Evolutionary conservation across 1,284 basidiomycete genomes (phyloP).

Genomic region (Naganishia albida): DNA sequence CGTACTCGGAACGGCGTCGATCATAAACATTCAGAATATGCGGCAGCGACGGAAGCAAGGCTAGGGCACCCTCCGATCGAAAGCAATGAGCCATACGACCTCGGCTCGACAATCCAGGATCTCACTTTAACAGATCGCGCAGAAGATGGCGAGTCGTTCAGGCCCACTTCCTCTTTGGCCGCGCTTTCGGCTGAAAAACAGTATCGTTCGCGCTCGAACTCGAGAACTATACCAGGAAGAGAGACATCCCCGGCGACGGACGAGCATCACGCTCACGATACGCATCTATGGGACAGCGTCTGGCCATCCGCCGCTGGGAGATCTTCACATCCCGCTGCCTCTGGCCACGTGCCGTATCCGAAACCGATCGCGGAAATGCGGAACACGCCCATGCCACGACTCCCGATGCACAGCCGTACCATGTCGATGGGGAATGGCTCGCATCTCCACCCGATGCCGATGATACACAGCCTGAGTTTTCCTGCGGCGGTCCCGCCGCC

Average conservation of each 20-base stretch:
- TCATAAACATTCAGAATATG: too few relatives aligned
- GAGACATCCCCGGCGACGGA: background rate
- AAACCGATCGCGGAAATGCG: constrained; percentile 15
- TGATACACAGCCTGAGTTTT: constrained; percentile 13
- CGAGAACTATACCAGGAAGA: background rate
- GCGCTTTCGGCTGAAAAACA: background rate
- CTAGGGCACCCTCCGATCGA: too few relatives aligned
- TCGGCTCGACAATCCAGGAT: background rate
- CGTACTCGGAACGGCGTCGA: too few relatives aligned
- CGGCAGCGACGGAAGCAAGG: too few relatives aligned
- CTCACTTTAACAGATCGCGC: background rate
- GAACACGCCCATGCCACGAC: background rate
- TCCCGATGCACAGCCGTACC: constrained; percentile 22
- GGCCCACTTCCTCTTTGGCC: background rate
- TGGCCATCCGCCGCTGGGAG: constrained; percentile 4
- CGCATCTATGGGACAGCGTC: constrained; percentile 24
- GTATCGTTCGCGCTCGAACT: background rate
- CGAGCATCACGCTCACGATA: background rate
- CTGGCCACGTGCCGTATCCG: constrained; percentile 7
- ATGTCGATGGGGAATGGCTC: constrained; percentile 6
- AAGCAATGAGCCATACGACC: too few relatives aligned
- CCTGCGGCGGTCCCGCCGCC: background rate
- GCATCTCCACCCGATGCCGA: background rate
- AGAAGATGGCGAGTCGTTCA: background rate
- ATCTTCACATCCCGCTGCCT: background rate